Conservation (phyloP, 768 basidiomycete genomes). For the Boletus barrowsii region DNA sequence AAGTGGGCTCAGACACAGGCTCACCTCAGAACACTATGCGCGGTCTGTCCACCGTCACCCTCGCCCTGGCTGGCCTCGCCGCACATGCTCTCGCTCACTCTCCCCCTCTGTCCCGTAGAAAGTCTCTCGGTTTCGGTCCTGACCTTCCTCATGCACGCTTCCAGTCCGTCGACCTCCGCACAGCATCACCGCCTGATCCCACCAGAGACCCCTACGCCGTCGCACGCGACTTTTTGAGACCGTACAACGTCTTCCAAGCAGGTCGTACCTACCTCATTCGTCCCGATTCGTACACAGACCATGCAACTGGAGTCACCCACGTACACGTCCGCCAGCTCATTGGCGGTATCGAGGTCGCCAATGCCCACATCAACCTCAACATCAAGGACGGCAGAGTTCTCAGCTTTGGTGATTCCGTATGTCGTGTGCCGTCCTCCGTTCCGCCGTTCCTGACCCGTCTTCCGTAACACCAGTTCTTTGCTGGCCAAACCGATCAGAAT, state of each 20-base stretch:
- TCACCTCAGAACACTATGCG: conserved; percentile 45
- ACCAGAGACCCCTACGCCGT: conserved; percentile 54
- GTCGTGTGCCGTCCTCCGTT: conserved; percentile 25
- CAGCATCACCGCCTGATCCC: conserved; percentile 38
- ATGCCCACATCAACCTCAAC: conserved; percentile 93
- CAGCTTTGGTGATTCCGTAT: conserved; percentile 84
- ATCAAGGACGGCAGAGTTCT: conserved; percentile 79
- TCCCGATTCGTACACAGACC: conserved; percentile 84
- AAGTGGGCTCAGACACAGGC: background rate
- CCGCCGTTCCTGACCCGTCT: conserved; percentile 7
- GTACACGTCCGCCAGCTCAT: conserved; percentile 83
- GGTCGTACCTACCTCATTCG: conserved; percentile 57
- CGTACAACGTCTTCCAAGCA: conserved; percentile 35
- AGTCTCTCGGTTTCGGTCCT: conserved; percentile 90
- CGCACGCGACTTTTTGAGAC: conserved; percentile 56
- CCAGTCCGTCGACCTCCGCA: conserved; percentile 39
- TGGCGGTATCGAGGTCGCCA: conserved; percentile 83
- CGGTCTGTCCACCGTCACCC: conserved; percentile 60
- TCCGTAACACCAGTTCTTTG: conserved; percentile 59
- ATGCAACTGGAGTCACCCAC: conserved; percentile 82
- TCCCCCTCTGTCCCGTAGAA: conserved; percentile 45
- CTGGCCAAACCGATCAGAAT: conserved; percentile 42
- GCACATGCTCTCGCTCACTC: conserved; percentile 51
- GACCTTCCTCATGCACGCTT: conserved; percentile 70
- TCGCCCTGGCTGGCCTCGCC: conserved; percentile 59